Conservation (phyloP, 306 rosid species). For the Rosa rugosa region DNA sequence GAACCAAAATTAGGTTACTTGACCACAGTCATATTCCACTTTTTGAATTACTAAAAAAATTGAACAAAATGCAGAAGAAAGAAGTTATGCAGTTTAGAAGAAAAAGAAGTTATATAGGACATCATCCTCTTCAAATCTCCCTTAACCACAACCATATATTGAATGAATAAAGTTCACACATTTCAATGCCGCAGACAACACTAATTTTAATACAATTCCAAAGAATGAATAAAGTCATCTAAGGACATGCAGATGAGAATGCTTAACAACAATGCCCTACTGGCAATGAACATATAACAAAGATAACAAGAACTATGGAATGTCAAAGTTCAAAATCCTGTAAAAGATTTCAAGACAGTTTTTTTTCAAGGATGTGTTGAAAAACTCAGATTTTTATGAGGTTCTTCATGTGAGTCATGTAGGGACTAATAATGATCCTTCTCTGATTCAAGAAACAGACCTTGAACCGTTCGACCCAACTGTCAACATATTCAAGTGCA, state of each 20-base stretch:
- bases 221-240: neutral
- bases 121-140: neutral
- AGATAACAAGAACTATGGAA: neutral
- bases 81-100: neutral
- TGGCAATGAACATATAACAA: neutral
- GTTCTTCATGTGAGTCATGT: neutral
- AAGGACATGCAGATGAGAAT: neutral
- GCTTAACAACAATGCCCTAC: neutral
- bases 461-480: neutral
- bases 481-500: neutral
- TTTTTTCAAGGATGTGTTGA: neutral
- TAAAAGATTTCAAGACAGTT: neutral
- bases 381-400: neutral
- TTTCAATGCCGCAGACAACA: neutral
- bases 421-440: neutral
- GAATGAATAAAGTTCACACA: neutral
- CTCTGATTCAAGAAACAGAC: neutral
- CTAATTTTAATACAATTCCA: neutral
- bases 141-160: neutral
- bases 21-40: neutral
- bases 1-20: conserved; percentile 19
- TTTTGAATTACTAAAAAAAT: neutral
- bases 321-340: neutral
- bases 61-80: neutral
- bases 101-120: neutral